Evolutionary conservation across 1,284 basidiomycete species (phyloP).

Genomic region (Wolfiporia cocos): DNA sequence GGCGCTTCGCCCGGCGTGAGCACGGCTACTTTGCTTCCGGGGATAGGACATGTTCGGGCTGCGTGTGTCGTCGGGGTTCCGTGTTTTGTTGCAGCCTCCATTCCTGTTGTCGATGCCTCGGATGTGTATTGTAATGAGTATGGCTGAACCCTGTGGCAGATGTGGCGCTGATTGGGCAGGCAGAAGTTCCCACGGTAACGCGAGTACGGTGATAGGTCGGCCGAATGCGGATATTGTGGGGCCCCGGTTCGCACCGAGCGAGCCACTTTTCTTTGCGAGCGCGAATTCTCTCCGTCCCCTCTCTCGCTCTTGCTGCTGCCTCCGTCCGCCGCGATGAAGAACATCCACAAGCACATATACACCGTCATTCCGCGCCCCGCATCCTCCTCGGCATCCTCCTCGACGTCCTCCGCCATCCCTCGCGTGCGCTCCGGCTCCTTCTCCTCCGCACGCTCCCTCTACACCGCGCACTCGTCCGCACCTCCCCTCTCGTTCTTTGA

Average conservation of each 20-base stretch:
- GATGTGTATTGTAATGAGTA: no score
- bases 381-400: constrained; percentile 11
- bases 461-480: constrained; percentile 27
- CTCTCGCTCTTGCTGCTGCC: neutral
- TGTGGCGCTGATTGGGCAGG: no score
- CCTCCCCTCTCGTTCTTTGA: constrained; percentile 44
- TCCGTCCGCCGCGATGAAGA: constrained; percentile 36
- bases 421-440: constrained; percentile 42
- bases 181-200: no score
- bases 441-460: constrained; percentile 34
- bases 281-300: neutral
- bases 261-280: neutral
- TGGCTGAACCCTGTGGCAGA: no score
- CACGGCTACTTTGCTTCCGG: no score
- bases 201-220: neutral
- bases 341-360: constrained; percentile 47
- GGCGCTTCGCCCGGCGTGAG: no score
- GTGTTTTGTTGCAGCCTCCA: no score
- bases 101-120: no score
- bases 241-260: constrained; percentile 4
- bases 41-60: no score
- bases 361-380: constrained; percentile 36
- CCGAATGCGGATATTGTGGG: constrained; percentile 1
- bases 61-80: no score
- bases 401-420: constrained; percentile 25